phyloP scores from a whole-genome alignment of 441 rosid genomes.

The Euphorbia corollata region DNA sequence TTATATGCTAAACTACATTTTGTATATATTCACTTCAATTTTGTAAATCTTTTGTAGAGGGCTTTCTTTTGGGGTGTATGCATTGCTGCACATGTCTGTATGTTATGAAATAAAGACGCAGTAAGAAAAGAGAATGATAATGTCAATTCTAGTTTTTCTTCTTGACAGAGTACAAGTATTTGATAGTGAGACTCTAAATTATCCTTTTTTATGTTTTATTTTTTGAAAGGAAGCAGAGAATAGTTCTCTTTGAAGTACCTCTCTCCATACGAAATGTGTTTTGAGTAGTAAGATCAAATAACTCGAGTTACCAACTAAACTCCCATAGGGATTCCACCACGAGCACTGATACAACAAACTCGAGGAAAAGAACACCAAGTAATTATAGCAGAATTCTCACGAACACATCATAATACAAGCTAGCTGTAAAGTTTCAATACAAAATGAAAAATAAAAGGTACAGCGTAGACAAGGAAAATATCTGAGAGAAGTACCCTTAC shows the following conservation, averaged over 20 bases:
- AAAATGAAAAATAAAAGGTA: not conserved
- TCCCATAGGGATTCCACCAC: too few relatives aligned
- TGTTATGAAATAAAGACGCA: not conserved
- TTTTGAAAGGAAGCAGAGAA: too few relatives aligned
- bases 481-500: constrained; percentile 7
- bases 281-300: too few relatives aligned
- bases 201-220: too few relatives aligned
- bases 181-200: too few relatives aligned
- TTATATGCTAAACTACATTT: not conserved
- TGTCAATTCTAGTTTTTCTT: too few relatives aligned
- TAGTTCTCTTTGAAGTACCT: too few relatives aligned
- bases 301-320: too few relatives aligned
- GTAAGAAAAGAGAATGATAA: not conserved
- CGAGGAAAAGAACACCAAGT: too few relatives aligned
- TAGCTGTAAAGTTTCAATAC: not conserved
- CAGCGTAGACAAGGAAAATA: not conserved
- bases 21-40: not conserved
- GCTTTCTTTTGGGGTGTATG: not conserved
- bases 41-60: constrained; percentile 2
- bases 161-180: too few relatives aligned
- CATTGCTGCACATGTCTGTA: not conserved
- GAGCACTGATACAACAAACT: too few relatives aligned
- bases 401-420: constrained; percentile 6
- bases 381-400: not conserved
- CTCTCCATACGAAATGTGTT: too few relatives aligned